Percentiles rank a stretch among this genome's conserved stretches.
These are phyloP conservation scores for Arabidopsis hybrid DNA, from an alignment of 441 rosid species.

Conservation along the genomic window DNA sequence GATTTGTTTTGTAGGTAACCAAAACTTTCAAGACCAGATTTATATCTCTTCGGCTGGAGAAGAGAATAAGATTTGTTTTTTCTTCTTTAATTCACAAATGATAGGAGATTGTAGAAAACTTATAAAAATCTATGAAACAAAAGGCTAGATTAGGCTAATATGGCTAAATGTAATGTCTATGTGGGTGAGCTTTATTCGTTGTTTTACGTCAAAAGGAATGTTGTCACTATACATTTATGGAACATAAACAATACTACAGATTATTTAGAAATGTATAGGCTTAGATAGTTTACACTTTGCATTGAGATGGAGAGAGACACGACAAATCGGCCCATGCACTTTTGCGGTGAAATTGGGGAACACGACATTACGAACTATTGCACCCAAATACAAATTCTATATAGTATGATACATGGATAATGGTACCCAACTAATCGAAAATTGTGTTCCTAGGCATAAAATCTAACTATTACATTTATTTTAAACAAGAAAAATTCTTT, in stretches of 20 bases:
- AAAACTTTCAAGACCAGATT: not conserved
- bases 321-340: conserved; percentile 42
- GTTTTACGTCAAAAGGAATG: not conserved
- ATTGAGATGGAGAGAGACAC: conserved; percentile 18
- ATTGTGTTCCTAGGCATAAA: conserved; percentile 22
- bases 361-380: conserved; percentile 32
- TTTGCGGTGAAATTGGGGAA: conserved; percentile 41
- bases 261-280: not conserved
- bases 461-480: not conserved
- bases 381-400: conserved; percentile 12
- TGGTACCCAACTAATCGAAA: conserved; percentile 29
- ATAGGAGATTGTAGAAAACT: not conserved
- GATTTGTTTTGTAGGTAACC: too few species aligned
- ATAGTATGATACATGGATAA: conserved; percentile 8
- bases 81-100: not conserved
- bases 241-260: conserved; percentile 9
- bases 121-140: not conserved
- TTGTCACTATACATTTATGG: not conserved
- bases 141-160: not conserved
- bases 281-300: not conserved
- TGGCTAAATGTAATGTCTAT: too few species aligned
- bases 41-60: not conserved
- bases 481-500: not conserved
- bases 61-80: not conserved
- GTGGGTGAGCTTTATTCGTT: not conserved